Evolutionary conservation across 352 stramenopile genomes (phyloP).

Genomic region (Globisporangium rhizosaccharum): DNA sequence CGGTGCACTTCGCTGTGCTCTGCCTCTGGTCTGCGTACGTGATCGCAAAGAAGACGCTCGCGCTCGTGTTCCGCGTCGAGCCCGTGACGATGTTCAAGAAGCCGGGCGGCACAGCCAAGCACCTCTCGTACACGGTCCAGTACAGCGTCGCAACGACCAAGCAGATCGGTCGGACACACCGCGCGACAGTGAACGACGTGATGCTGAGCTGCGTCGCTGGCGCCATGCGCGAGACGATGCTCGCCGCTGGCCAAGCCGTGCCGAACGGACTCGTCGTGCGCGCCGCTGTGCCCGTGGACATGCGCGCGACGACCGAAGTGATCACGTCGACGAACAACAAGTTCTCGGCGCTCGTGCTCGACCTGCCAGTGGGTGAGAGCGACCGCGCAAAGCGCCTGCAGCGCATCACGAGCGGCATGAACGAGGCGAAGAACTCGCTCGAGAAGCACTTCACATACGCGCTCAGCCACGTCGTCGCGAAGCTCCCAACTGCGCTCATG

Average conservation of each 20-base stretch:
- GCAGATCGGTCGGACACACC: conserved; percentile 57
- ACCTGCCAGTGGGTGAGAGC: conserved; percentile 56
- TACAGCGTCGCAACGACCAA: conserved; percentile 74
- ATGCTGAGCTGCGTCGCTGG: conserved; percentile 76
- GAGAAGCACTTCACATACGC: conserved; percentile 76
- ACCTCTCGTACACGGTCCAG: conserved; percentile 61
- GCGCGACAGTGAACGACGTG: conserved; percentile 75
- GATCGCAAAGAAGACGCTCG: conserved; percentile 44
- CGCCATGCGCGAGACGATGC: conserved; percentile 67
- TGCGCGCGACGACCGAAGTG: conserved; percentile 61
- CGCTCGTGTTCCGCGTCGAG: conserved; percentile 46
- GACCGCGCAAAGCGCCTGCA: conserved; percentile 46
- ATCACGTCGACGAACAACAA: conserved; percentile 64
- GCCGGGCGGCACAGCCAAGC: conserved; percentile 48
- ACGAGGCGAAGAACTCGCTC: conserved; percentile 73
- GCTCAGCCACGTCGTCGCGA: conserved; percentile 48
- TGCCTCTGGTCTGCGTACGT: conserved; percentile 54
- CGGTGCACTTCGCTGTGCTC: conserved; percentile 25
- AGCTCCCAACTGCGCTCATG: conserved; percentile 47
- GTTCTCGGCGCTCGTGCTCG: conserved; percentile 72
- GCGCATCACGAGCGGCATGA: conserved; percentile 47
- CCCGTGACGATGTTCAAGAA: conserved; percentile 65
- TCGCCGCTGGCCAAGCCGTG: conserved; percentile 31
- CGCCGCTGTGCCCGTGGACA: conserved; percentile 73
- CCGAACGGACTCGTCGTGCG: conserved; percentile 45